Evolutionary conservation across 352 stramenopile genomes (phyloP), one percentile per base, ranked within the genome.

Genomic region (Pythium folliculosum): DNA sequence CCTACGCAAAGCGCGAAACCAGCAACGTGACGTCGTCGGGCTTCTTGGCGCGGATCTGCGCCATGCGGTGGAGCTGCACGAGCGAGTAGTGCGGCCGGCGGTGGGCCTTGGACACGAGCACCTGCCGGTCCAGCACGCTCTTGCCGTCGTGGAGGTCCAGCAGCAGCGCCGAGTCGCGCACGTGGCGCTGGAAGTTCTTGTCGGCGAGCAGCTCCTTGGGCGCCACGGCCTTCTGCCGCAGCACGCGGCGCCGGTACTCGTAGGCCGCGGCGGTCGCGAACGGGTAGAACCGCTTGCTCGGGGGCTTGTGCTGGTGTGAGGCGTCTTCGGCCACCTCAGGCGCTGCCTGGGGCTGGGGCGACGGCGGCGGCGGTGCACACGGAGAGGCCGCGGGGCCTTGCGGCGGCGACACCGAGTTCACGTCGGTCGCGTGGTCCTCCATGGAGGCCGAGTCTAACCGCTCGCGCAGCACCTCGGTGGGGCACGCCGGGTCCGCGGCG

Each of bases 1-100:
- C 27, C 35, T 52, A 72, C 5, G 38, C 55, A 37, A 90, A 90
- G 43, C 77, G 76, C 61, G 82, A 81, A 65, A 92, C 74, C 51
- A 86, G 80, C 25, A 94, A 72, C 43, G 84, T 90, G 60, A 94
- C 88, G 66, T 93, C 86, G 68, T 93, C 82, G 47, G 82, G 84
- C 38, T 93, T 94, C 64, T 87, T 88, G 14, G 81, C 84, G 47
- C 78, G 75, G 71, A 94, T 84, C 70, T 89, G 77, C 0, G 84
- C 82, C 77, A 94, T 92, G 60, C 81, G 72, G 45, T 87, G 77
- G 10, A 94, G 73, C 63, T 94, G 82, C 45, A 75, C 45, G 16
- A 94, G 73, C 25, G 78, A 81, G 61, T 94, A 94, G 50, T 94
- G 82, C 16, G 78, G 74, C n/a, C 87, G 87, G 1, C 78, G 80